Percentiles rank a stretch among this genome's conserved stretches.
These are phyloP conservation scores for Torulaspora globosa DNA, from an alignment of 1,139 yeast genomes.

Conservation along the genomic window DNA sequence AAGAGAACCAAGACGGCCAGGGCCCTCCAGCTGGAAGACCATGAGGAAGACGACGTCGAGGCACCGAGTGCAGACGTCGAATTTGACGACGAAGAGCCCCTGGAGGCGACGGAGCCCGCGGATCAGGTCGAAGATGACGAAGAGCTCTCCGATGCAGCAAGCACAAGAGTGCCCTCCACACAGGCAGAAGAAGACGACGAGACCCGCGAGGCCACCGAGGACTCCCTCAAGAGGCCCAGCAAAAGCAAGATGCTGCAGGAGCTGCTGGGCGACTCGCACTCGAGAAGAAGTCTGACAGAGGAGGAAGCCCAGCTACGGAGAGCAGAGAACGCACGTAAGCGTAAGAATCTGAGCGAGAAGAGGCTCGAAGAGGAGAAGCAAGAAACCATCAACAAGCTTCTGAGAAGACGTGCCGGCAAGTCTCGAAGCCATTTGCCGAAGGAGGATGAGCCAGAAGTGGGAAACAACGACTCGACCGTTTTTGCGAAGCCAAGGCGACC, in stretches of 20 bases:
- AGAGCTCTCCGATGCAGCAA: constrained; percentile 15
- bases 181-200: constrained; percentile 18
- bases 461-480: constrained; percentile 30
- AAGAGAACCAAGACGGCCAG: constrained; percentile 7
- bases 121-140: constrained; percentile 17
- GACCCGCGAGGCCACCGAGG: constrained; percentile 15
- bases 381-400: constrained; percentile 79
- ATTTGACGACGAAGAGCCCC: constrained; percentile 10
- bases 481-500: constrained; percentile 38
- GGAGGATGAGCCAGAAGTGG: constrained; percentile 40
- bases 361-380: constrained; percentile 87
- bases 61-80: constrained; percentile 11
- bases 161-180: constrained; percentile 17
- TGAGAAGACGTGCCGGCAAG: constrained; percentile 77
- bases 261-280: constrained; percentile 29
- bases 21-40: constrained; percentile 13
- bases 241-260: constrained; percentile 31
- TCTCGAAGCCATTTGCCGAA: constrained; percentile 47
- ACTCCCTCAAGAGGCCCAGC: constrained; percentile 10
- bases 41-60: constrained; percentile 14
- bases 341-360: constrained; percentile 80
- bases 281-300: constrained; percentile 50
- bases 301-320: constrained; percentile 79
- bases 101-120: constrained; percentile 13
- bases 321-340: constrained; percentile 83